Base-by-base conservation (phyloP, 225 moss, liverwort and hornwort species). In the Bryum argenteum region DNA sequence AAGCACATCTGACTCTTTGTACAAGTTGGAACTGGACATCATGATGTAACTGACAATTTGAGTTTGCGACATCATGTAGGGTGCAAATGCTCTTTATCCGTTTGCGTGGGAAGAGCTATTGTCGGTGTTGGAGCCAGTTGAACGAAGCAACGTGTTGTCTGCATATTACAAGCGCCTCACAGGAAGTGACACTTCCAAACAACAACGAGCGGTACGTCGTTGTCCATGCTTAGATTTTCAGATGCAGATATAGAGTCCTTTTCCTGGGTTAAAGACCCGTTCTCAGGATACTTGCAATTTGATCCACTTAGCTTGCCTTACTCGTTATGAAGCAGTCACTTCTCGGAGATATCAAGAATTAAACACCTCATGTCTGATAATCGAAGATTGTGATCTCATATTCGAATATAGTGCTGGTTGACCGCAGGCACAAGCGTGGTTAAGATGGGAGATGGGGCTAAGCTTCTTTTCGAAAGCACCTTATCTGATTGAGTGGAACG, bases 381-480 rank as follows among this genome's bases (percentile, higher is more conserved):
- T 58, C 53, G n/a, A 53, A 19, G 37, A 19, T 47, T 13, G 45
- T 38, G 47, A 8, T 33, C 60, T 67, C 44, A 43, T 21, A 60
- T 39, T 65, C 9, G 23, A 58, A 18, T 47, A 17, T 19, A 17
- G 6, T 58, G 41, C 42, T 62, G 28, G 43, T 59, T 48, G 18
- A 23, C 24, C 79, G 54, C 77, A 89, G 89, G 91, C 91, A 52
- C 83, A 91, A 69, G 87, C 85, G 14, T 91, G 91, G 91, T 75
- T 91, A 78, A 81, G 84, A 70, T 91, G 91, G 91, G 91, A 91
- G 78, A 85, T 89, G 85, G 89, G 87, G 2, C 65, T 91, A 16
- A 91, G 91, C 59, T 91, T 87, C 63, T 89, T 89, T 72, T 87
- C 85, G 40, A 85, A 82, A 42, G 83, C 83, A 43, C 81, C 82